These are phyloP conservation scores for Chlamydomonas eustigma DNA, from an alignment of 139 green algal species.

Conservation along the genomic window DNA sequence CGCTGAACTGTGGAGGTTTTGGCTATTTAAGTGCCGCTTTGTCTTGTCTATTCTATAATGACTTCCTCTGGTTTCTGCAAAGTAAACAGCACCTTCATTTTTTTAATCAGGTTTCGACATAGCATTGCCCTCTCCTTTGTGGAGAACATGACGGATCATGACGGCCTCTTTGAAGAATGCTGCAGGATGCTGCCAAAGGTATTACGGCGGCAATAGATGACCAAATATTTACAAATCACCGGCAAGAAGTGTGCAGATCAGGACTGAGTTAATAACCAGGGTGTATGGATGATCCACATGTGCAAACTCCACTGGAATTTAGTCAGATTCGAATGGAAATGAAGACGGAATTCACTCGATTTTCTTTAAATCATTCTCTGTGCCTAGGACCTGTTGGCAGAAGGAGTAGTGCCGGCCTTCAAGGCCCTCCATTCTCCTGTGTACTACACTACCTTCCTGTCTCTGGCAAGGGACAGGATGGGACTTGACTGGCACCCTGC, in stretches of 20 bases:
- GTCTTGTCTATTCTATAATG: not conserved
- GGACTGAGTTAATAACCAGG: too few relatives aligned
- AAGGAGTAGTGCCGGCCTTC: not conserved
- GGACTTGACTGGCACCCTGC: not conserved
- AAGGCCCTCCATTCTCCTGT: not conserved
- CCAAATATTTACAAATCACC: too few relatives aligned
- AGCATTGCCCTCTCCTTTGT: not conserved
- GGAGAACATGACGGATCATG: not conserved
- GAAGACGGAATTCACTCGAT: not conserved
- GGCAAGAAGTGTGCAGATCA: too few relatives aligned
- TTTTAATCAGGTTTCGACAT: not conserved
- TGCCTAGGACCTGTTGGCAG: not conserved
- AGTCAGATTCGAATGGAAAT: not conserved
- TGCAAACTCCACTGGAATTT: not conserved
- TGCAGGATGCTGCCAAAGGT: not conserved
- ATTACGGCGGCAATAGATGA: too few relatives aligned
- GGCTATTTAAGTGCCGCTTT: not conserved
- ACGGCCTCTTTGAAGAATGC: constrained; percentile 1
- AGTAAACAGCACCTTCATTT: too few relatives aligned
- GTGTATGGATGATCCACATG: not conserved
- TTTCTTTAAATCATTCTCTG: not conserved
- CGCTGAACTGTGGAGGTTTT: not conserved
- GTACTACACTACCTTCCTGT: not conserved
- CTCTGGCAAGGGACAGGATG: not conserved
- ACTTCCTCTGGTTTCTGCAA: not conserved